These are phyloP conservation scores for Dactylella cylindrospora DNA, from an alignment of 2,329 filamentous ascomycete species.

Conservation along the genomic window DNA sequence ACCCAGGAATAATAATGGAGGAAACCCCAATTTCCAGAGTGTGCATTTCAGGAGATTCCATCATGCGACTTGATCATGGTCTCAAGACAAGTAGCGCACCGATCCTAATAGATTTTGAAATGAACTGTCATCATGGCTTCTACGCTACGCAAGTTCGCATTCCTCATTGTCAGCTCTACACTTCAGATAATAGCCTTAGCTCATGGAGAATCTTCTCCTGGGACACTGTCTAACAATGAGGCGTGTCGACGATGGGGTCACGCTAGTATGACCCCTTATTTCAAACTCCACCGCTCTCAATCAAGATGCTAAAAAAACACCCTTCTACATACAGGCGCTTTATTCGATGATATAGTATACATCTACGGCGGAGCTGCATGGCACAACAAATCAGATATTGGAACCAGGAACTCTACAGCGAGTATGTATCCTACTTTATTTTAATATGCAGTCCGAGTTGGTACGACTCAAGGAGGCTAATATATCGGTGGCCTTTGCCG, in stretches of 20 bases:
- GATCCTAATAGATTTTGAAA: too few relatives aligned
- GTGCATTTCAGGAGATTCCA: too few relatives aligned
- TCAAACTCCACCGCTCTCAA: background rate
- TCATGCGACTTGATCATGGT: too few relatives aligned
- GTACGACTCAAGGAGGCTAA: background rate
- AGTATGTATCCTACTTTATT: conserved; percentile 3
- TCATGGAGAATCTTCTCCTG: conserved; percentile 2
- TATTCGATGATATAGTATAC: conserved; percentile 2
- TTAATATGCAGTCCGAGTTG: background rate
- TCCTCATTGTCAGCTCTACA: too few relatives aligned
- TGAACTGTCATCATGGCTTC: too few relatives aligned
- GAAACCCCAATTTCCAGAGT: too few relatives aligned
- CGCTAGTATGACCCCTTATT: conserved; percentile 11
- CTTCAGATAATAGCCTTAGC: too few relatives aligned
- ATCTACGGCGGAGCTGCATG: conserved; percentile 22
- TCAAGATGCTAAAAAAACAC: background rate
- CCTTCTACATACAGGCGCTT: background rate
- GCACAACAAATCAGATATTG: conserved; percentile 1
- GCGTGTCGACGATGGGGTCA: conserved; percentile 19
- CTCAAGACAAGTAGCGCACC: too few relatives aligned
- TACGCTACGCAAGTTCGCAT: too few relatives aligned
- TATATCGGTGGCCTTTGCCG: background rate
- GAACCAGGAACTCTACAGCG: background rate
- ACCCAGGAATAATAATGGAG: too few relatives aligned
- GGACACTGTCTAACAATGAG: background rate